Base-by-base conservation (phyloP, 257 asterid species). In the Galeopsis tetrahit region DNA sequence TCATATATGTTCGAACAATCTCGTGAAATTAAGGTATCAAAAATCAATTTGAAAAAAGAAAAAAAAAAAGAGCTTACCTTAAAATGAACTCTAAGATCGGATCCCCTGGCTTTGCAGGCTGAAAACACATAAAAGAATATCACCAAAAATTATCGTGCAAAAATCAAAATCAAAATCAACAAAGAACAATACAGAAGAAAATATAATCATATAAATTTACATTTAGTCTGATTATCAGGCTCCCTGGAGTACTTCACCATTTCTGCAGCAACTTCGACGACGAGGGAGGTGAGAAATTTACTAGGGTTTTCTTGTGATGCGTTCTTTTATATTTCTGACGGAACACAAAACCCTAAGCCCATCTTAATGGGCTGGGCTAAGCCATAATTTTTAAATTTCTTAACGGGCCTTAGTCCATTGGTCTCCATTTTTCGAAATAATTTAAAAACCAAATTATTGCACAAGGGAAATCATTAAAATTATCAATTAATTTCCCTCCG, bases 31-130 rank as follows among this genome's bases (percentile, higher is more conserved):
- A 10, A 11, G 44, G 10, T 2, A 13, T 60, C 40, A 1, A 70
- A 14, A 36, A 31, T 4, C 42, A 46, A 7, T 46, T 32, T 0
- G 5, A 1, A 7, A 0, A 35, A 61, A 1, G n/a, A 31, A 13
- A 61, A 1, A 28, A 31, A 13, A 66, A 5, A 14, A 15, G 3
- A 1, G 4, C 0, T 3, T 60, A 85, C 90, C 90, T 85, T 85
- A 74, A 85, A 85, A 57, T 85, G 90, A 77, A 85, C 90, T 58
- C 90, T 75, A 63, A 85, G 84, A 73, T 81, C 88, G 10, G 86
- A 77, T 28, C 90, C 90, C 80, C 79, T 71, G 13, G 90, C 85
- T 65, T 85, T 83, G 90, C 90, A 85, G 44, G 88, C 90, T 85
- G 85, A 67, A 79, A 32, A 71, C 15, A 31, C 42, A 66, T 10